Percentiles rank a stretch among this genome's conserved stretches.
phyloP scores from a whole-genome alignment of 345 rosid genomes.

The Eucalyptus rudis region DNA sequence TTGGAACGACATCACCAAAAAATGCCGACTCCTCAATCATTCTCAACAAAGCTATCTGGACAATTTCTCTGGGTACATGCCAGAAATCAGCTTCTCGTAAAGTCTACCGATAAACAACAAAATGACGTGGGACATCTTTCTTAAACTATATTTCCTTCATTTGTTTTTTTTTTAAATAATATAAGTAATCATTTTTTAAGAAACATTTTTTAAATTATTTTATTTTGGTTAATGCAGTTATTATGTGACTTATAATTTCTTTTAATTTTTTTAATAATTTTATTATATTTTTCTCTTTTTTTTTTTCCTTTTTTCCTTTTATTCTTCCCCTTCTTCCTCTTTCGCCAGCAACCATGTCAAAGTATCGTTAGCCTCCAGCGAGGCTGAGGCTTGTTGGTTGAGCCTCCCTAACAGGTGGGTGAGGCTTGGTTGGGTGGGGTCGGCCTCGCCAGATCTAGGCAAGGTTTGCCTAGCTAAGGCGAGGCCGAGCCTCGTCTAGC shows the following conservation, averaged over 20 bases:
- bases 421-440: accelerated
- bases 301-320: too few species aligned
- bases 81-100: conserved; percentile 57
- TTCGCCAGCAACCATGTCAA: accelerated
- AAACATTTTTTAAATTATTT: too few species aligned
- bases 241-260: too few species aligned
- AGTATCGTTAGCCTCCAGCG: accelerated
- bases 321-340: too few species aligned
- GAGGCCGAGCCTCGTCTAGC: too few species aligned
- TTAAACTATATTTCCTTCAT: too few species aligned
- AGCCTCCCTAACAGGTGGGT: accelerated
- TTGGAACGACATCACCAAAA: conserved; percentile 54
- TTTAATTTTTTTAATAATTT: too few species aligned
- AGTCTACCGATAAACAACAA: conserved; percentile 7
- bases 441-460: accelerated
- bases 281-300: too few species aligned
- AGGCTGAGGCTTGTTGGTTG: accelerated
- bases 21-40: conserved; percentile 63
- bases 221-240: too few species aligned
- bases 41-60: conserved; percentile 42
- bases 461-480: accelerated
- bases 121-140: too few species aligned
- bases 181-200: too few species aligned
- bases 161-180: too few species aligned
- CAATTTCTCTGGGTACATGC: conserved; percentile 69